These are phyloP conservation scores for Akanthomyces uredinophilus DNA, from an alignment of 2,329 filamentous ascomycete species.

Conservation along the genomic window DNA sequence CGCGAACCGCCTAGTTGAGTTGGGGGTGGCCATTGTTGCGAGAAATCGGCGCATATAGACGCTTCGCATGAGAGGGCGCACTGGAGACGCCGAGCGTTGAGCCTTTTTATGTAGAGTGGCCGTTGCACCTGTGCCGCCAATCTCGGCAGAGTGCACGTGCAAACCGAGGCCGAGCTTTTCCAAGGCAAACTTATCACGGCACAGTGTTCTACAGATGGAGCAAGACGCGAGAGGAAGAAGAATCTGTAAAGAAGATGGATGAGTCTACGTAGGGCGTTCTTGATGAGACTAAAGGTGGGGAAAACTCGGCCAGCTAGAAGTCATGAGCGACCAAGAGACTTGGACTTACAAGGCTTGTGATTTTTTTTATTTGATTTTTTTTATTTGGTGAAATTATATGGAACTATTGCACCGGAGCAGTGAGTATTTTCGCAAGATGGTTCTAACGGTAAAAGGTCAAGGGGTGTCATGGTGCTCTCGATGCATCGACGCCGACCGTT, in stretches of 20 bases:
- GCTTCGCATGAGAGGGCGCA: background rate
- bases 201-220: background rate
- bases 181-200: background rate
- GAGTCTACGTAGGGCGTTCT: background rate
- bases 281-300: constrained; percentile 2
- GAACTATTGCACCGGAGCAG: too few species aligned
- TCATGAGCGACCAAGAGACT: background rate
- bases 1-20: constrained; percentile 45
- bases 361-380: too few species aligned
- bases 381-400: too few species aligned
- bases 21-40: constrained; percentile 37
- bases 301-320: background rate
- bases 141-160: background rate
- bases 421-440: too few species aligned
- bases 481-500: too few species aligned
- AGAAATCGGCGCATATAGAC: constrained; percentile 26
- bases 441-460: too few species aligned
- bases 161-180: background rate
- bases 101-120: constrained; percentile 2
- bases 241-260: background rate
- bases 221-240: background rate
- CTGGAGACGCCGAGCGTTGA: background rate
- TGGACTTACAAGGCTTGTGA: too few species aligned
- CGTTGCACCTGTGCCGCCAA: background rate
- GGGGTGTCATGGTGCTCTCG: too few species aligned